Evolutionary conservation across 306 rosid species (phyloP).

Genomic region (Medicago truncatula): DNA sequence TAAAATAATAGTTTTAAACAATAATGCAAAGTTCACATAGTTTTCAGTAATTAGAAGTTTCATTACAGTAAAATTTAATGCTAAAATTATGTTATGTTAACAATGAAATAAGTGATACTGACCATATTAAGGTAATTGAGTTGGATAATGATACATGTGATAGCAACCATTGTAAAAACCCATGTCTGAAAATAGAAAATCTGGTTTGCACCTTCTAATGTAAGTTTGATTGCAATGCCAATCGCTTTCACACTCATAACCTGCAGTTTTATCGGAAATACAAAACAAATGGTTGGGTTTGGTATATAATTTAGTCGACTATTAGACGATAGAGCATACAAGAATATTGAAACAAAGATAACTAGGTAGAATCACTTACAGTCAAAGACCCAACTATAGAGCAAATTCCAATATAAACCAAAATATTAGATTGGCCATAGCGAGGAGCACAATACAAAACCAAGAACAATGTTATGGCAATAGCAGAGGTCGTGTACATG

Average conservation of each 20-base stretch:
- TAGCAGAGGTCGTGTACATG: conserved; percentile 68
- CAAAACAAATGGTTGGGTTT: conserved; percentile 18
- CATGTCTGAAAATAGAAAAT: conserved; percentile 72
- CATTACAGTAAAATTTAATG: not conserved
- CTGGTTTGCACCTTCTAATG: conserved; percentile 84
- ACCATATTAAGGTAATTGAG: conserved; percentile 87
- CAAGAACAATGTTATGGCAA: conserved; percentile 72
- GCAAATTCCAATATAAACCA: conserved; percentile 78
- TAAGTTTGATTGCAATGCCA: conserved; percentile 87
- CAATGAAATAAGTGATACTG: conserved; percentile 30
- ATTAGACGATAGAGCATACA: conserved; percentile 1
- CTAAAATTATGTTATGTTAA: not conserved
- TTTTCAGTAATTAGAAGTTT: conserved; percentile 28
- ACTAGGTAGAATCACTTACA: conserved; percentile 48
- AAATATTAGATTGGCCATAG: conserved; percentile 80
- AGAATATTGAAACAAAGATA: conserved; percentile 12
- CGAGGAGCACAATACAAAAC: conserved; percentile 79
- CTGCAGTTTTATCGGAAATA: conserved; percentile 46
- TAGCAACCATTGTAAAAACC: conserved; percentile 77
- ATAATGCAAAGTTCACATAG: conserved; percentile 20
- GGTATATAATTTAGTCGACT: conserved; percentile 6
- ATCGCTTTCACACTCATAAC: conserved; percentile 93
- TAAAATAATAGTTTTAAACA: conserved; percentile 1
- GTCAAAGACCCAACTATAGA: conserved; percentile 84
- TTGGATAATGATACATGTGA: conserved; percentile 75